Evolutionary conservation across 495 filamentous ascomycete genomes (phyloP).

Genomic region (Aspergillus saccharolyticus): DNA sequence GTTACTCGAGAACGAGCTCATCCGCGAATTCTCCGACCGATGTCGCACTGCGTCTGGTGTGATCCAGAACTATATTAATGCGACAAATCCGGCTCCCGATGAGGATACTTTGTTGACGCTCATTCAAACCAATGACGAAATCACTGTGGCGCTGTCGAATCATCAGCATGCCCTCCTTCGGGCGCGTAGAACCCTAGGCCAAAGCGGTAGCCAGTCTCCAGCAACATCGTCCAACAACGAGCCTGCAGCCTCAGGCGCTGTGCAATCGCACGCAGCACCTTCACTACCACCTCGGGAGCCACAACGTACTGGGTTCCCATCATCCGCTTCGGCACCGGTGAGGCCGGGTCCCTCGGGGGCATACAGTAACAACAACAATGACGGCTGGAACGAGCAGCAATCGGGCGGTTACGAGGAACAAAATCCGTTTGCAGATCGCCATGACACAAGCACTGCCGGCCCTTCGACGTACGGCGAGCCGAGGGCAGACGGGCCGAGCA

Average conservation of each 20-base stretch:
- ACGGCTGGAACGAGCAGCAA: slow-evolving; percentile 34
- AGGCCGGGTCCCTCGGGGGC: slow-evolving; percentile 7
- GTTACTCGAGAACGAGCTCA: slow-evolving; percentile 73
- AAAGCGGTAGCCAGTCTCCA: slow-evolving; percentile 21
- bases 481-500: slow-evolving; percentile 8
- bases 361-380: slow-evolving; percentile 13
- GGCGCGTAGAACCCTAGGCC: slow-evolving; percentile 48
- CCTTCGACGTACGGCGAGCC: slow-evolving; percentile 7
- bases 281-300: slow-evolving; percentile 13
- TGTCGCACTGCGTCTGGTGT: slow-evolving; percentile 72
- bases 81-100: slow-evolving; percentile 73
- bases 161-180: slow-evolving; percentile 77
- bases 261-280: slow-evolving; percentile 12
- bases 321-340: slow-evolving; percentile 8
- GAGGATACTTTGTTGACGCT: slow-evolving; percentile 87
- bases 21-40: slow-evolving; percentile 87
- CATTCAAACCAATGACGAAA: slow-evolving; percentile 90
- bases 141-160: slow-evolving; percentile 69
- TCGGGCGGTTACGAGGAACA: slow-evolving; percentile 41
- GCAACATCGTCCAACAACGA: slow-evolving; percentile 11
- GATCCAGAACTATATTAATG: slow-evolving; percentile 78
- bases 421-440: slow-evolving; percentile 41
- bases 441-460: slow-evolving; percentile 19
- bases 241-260: slow-evolving; percentile 14
- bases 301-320: slow-evolving; percentile 6